Base-by-base conservation (phyloP, 768 basidiomycete genomes). In the Lactifluus volemus region DNA sequence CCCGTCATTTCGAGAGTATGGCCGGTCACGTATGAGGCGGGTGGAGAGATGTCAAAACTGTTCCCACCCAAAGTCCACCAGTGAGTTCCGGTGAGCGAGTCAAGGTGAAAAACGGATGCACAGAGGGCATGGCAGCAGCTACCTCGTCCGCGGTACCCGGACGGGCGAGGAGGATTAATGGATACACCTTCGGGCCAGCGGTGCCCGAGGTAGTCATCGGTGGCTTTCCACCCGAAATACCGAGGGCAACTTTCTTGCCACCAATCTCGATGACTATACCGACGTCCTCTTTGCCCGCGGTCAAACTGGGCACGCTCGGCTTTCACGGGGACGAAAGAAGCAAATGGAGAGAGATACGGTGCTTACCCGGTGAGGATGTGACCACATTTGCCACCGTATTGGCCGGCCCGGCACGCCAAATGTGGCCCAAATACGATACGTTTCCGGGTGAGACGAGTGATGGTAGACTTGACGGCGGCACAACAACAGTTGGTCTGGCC, bases 1-100 rank as follows among this genome's bases (percentile, higher is more conserved):
- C 90, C 90, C 41, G 90, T 92, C 21, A 89, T 87, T 71, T 91
- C 89, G 56, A 92, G 75, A 15, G 88, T 91, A 73, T 92, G 91
- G 8, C 90, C 90, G 49, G 80, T 83, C 57, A 93, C 85, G 69
- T 88, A 93, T 3, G 85, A 83, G 14, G 89, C 86, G 25, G 93
- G 75, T 10, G 88, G 10, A 88, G 88, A 14, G 87, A 89, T 0
- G 83, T 83, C 64, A 92, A 77, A 80, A 89, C 55, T 34, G 32
- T 34, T 21, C 29, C 55, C 41, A 55, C 44, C 42, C 47, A 59
- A 57, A 55, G 36, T 52, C 64, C 49, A 55, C 44, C 12, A 55
- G 65, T 62, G 62, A 57, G 7, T 54, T 36, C 48, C 55, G 32
- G 39, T 44, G 48, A 1, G 54, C 30, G 7, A 4, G 49, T 47